These are phyloP conservation scores for Cryptococcus sp. DNA, from an alignment of 1,284 basidiomycete genomes.

Conservation along the genomic window DNA sequence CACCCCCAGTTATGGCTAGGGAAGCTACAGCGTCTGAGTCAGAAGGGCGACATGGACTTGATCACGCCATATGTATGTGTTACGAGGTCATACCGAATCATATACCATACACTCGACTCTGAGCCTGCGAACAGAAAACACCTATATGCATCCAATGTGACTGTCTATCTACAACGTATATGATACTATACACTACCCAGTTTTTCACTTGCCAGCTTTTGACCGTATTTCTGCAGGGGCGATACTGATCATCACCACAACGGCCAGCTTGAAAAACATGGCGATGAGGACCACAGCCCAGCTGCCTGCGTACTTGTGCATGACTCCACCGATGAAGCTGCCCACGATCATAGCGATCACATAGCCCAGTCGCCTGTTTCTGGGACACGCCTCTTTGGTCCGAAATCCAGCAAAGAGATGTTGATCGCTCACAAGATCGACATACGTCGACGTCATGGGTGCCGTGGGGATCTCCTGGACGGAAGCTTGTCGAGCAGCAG, in stretches of 20 bases:
- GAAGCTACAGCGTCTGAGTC: too few relatives aligned
- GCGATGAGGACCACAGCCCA: constrained; percentile 44
- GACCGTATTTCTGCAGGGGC: constrained; percentile 17
- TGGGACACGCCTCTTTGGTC: constrained; percentile 29
- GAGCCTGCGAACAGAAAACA: too few relatives aligned
- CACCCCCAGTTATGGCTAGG: too few relatives aligned
- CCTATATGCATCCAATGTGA: too few relatives aligned
- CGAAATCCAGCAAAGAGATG: constrained; percentile 36
- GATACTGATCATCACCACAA: constrained; percentile 23
- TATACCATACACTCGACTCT: too few relatives aligned
- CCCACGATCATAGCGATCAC: constrained; percentile 44
- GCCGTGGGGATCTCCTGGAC: constrained; percentile 45
- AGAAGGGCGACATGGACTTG: too few relatives aligned
- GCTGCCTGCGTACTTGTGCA: constrained; percentile 39
- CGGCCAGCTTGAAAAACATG: constrained; percentile 34
- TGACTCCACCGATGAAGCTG: constrained; percentile 40
- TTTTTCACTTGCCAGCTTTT: neutral
- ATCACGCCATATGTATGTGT: too few relatives aligned
- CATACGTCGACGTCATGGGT: constrained; percentile 48
- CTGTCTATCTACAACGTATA: too few relatives aligned
- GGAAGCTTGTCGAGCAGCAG: constrained; percentile 41
- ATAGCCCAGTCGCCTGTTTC: constrained; percentile 45
- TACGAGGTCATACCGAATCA: too few relatives aligned
- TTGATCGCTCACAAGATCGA: constrained; percentile 49
- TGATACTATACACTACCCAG: too few relatives aligned